Evolutionary conservation across 306 rosid species (phyloP), one percentile per base, ranked within the genome.

Genomic region (Dalbergia oliveri): DNA sequence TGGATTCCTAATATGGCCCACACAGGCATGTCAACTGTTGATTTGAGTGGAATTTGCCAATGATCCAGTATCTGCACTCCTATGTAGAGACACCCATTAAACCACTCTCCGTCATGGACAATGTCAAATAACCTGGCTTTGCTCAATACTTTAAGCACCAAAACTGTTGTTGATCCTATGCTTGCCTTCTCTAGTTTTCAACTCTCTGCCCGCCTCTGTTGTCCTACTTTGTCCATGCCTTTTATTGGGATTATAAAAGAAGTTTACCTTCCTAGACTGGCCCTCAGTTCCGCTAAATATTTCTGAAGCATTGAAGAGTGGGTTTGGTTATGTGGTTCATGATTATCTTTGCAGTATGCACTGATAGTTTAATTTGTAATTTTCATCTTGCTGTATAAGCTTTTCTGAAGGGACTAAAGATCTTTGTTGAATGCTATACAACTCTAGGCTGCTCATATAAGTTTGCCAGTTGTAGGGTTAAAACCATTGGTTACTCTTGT

Each of bases 241-340:
- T 47, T 11, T 11, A 11, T 47, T 47, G 53, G 53, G 53, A 47
- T 47, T n/a, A 43, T 43, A 12, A 26, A 26, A 26, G 31, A 26
- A 26, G 31, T 26, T 26, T 26, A 26, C 31, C 31, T 2, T 26
- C 31, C 31, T 26, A 26, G 31, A 26, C 31, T 26, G 31, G 35
- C 57, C 72, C 44, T 77, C 80, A 49, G 21, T 61, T 37, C 72
- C 56, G 19, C 53, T 49, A 71, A 71, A 45, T 35, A 18, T 37
- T 54, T 26, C 37, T 34, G 7, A 26, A 56, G 15, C 47, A 67
- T 41, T n/a, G 21, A 39, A 11, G 34, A 78, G 61, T 18, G 26
- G 61, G 61, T 62, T 71, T 39, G 51, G 45, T 66, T 6, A 19
- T 37, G 53, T 71, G 49, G 35, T 34, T 71, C 59, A 63, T 9